Conservation (phyloP, 2,329 filamentous ascomycete species). For the Microcyclosporella mali region DNA sequence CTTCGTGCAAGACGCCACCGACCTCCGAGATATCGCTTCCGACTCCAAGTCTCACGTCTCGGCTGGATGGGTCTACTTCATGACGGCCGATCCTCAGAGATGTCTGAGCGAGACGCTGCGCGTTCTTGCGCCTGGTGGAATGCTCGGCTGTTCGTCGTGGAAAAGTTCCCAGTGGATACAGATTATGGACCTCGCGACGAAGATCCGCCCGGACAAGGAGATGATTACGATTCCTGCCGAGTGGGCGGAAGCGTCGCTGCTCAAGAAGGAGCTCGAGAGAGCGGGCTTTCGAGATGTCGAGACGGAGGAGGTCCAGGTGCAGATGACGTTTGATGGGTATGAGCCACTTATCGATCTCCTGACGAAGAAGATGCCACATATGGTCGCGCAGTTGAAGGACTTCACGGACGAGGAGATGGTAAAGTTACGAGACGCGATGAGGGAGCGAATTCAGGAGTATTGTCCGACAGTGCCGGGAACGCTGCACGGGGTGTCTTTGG, state of each 20-base stretch:
- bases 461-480: constrained; percentile 21
- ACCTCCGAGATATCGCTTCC: constrained; percentile 19
- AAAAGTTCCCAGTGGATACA: constrained; percentile 26
- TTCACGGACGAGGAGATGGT: constrained; percentile 21
- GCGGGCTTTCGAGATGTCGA: constrained; percentile 27
- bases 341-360: constrained; percentile 18
- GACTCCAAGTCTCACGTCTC: constrained; percentile 25
- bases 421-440: constrained; percentile 14
- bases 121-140: constrained; percentile 23
- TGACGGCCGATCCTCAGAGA: constrained; percentile 21
- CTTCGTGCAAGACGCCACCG: constrained; percentile 24
- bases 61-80: constrained; percentile 31
- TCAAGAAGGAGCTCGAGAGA: constrained; percentile 22
- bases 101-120: constrained; percentile 15
- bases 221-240: constrained; percentile 19
- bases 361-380: constrained; percentile 21
- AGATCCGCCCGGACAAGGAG: constrained; percentile 18
- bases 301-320: constrained; percentile 18
- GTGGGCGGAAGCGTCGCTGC: constrained; percentile 18
- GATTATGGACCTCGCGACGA: constrained; percentile 16
- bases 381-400: constrained; percentile 19
- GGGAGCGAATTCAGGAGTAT: constrained; percentile 16
- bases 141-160: constrained; percentile 25
- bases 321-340: constrained; percentile 21
- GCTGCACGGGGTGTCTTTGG: constrained; percentile 22